Evolutionary conservation across 306 rosid species (phyloP), one percentile per base, ranked within the genome.

Genomic region (Rosa multiflora): DNA sequence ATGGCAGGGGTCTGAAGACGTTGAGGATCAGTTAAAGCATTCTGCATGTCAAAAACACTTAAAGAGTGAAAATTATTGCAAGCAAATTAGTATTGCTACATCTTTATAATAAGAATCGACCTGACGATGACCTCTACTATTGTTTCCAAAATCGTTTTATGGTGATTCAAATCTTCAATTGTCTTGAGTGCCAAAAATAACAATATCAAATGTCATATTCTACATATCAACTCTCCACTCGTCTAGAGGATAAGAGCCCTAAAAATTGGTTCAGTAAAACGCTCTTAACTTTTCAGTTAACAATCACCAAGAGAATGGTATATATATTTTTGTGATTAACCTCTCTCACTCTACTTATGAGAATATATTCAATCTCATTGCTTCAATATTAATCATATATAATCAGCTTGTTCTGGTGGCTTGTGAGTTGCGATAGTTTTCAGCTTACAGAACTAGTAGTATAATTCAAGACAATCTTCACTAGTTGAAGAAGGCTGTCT

Each of bases 1-100:
- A 95, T 92, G n/a, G 90, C 83, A 80, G 99, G 99, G 64, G 95
- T 95, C 81, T 85, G 89, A 84, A 95, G 95, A 74, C 97, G 99
- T 76, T 91, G 99, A 86, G 97, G 89, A 88, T 95, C 88, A 4
- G 91, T 95, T 83, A 95, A 87, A 79, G 99, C 97, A 85, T 88
- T 88, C 97, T 92, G 93, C 69, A 72, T 79, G 83, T 67, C 84
- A 79, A 78, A 66, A 47, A 15, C 35, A 8, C 40, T 14, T 5
- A 5, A 5, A 32, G 8, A 43, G 56, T 4, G 72, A 21, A 43
- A 6, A 32, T 23, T 23, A 23, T 61, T n/a, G 43, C 52, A 75
- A 1, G 23, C 37, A 58, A 14, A 75, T 23, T 23, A 42, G 32
- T 13, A 43, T 23, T 32, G 3, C 69, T 17, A 42, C 44, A 48